These are phyloP conservation scores for Starmerella floris DNA, from an alignment of 805 yeast species.

Conservation along the genomic window DNA sequence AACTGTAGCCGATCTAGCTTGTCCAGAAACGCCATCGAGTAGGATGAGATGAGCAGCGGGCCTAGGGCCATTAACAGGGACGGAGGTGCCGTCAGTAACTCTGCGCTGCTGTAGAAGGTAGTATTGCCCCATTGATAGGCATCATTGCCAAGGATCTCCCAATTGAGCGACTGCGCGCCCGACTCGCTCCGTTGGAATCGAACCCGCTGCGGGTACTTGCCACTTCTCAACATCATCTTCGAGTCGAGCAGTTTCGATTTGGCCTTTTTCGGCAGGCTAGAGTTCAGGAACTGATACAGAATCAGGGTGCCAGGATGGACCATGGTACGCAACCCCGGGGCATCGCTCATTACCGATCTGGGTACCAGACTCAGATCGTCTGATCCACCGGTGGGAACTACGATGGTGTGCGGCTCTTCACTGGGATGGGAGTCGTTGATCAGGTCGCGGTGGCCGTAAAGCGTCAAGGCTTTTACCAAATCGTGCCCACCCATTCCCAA, in stretches of 20 bases:
- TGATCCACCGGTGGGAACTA: conserved; percentile 32
- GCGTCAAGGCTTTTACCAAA: conserved; percentile 56
- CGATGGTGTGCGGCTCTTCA: conserved; percentile 43
- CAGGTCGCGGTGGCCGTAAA: conserved; percentile 42
- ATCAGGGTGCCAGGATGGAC: conserved; percentile 22
- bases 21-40: conserved; percentile 45
- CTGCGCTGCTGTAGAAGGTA: conserved; percentile 50
- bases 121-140: conserved; percentile 46
- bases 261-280: conserved; percentile 24
- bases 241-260: conserved; percentile 25
- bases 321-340: neutral
- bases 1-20: conserved; percentile 41
- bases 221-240: conserved; percentile 33
- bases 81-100: conserved; percentile 48
- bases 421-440: conserved; percentile 38
- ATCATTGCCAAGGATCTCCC: conserved; percentile 35
- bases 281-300: conserved; percentile 53
- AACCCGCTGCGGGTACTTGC: conserved; percentile 51
- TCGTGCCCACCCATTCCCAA: conserved; percentile 45
- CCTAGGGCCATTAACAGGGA: conserved; percentile 54
- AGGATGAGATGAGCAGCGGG: conserved; percentile 49
- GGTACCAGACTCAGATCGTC: neutral
- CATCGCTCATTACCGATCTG: neutral
- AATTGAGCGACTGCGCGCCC: conserved; percentile 37
- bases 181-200: conserved; percentile 33